These are phyloP conservation scores for Shiraia sp. DNA, from an alignment of 2,329 filamentous ascomycete genomes.

Conservation along the genomic window DNA sequence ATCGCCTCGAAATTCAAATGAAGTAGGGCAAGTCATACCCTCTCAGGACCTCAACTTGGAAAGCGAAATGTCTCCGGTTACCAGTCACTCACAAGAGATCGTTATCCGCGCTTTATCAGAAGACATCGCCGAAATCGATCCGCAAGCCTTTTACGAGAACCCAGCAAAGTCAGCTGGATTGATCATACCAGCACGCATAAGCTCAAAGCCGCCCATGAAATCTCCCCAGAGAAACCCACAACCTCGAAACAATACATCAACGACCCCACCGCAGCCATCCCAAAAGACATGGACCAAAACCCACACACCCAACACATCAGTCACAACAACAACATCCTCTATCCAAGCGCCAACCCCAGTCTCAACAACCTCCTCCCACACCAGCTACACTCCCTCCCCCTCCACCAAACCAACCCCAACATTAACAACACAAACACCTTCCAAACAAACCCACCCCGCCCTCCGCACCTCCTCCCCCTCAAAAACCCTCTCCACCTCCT, in stretches of 20 bases:
- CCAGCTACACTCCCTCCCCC: background rate
- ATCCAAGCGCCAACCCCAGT: too few relatives aligned
- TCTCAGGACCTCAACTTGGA: slow-evolving; percentile 29
- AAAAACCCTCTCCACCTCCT: slow-evolving; percentile 1
- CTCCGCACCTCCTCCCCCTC: slow-evolving; percentile 10
- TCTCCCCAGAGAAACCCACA: too few relatives aligned
- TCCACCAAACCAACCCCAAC: slow-evolving; percentile 6
- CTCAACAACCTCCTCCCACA: too few relatives aligned
- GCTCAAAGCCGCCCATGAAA: slow-evolving; percentile 3
- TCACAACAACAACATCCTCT: too few relatives aligned
- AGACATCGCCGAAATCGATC: slow-evolving; percentile 24
- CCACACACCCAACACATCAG: too few relatives aligned
- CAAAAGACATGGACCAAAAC: too few relatives aligned
- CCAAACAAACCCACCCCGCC: slow-evolving; percentile 15
- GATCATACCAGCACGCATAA: slow-evolving; percentile 9
- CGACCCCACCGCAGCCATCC: too few relatives aligned
- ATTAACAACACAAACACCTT: slow-evolving; percentile 4
- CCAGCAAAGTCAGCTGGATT: slow-evolving; percentile 6
- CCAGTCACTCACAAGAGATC: slow-evolving; percentile 30
- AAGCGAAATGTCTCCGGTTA: background rate
- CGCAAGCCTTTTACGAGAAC: slow-evolving; percentile 18
- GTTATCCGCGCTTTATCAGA: slow-evolving; percentile 23
- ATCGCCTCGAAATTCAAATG: slow-evolving; percentile 27
- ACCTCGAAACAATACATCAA: too few relatives aligned
- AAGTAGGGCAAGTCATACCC: slow-evolving; percentile 6